phyloP scores from a whole-genome alignment of 2,329 filamentous ascomycete species.

The Fusarium sororula region DNA sequence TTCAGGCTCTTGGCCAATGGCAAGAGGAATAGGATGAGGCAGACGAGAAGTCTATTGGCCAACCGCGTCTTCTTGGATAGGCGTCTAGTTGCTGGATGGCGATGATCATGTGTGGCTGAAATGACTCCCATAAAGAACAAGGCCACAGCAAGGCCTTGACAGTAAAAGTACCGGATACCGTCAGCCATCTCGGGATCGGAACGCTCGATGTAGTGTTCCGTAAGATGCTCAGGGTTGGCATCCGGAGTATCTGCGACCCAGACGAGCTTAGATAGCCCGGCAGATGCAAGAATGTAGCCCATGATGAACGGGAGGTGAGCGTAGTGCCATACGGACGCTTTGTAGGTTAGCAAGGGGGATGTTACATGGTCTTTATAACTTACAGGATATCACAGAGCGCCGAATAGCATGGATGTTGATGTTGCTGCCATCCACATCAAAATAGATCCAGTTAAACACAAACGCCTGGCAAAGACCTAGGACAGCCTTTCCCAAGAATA shows the following conservation, averaged over 20 bases:
- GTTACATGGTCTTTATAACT: constrained; percentile 2
- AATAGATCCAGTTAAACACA: constrained; percentile 70
- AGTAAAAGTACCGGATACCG: constrained; percentile 71
- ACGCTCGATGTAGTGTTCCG: constrained; percentile 58
- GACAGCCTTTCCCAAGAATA: constrained; percentile 70
- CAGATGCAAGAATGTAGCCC: constrained; percentile 67
- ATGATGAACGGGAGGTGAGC: constrained; percentile 71
- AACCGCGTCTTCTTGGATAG: constrained; percentile 62
- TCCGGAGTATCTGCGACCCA: constrained; percentile 63
- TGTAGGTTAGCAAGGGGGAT: neutral
- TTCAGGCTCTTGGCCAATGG: constrained; percentile 59
- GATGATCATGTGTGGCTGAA: constrained; percentile 64
- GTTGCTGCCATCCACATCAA: constrained; percentile 67
- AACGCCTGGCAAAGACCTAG: constrained; percentile 67
- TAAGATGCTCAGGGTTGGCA: constrained; percentile 58
- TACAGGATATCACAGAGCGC: constrained; percentile 56
- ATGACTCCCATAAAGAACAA: constrained; percentile 65
- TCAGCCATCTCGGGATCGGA: constrained; percentile 60
- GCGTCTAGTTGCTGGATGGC: constrained; percentile 58
- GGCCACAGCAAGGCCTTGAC: constrained; percentile 66
- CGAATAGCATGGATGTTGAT: constrained; percentile 70
- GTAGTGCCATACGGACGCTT: constrained; percentile 62
- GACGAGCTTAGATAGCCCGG: constrained; percentile 67
- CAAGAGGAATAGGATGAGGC: constrained; percentile 63
- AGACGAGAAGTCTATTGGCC: constrained; percentile 58